phyloP scores from a whole-genome alignment of 768 basidiomycete genomes.

The Leucocoprinus sp. region DNA sequence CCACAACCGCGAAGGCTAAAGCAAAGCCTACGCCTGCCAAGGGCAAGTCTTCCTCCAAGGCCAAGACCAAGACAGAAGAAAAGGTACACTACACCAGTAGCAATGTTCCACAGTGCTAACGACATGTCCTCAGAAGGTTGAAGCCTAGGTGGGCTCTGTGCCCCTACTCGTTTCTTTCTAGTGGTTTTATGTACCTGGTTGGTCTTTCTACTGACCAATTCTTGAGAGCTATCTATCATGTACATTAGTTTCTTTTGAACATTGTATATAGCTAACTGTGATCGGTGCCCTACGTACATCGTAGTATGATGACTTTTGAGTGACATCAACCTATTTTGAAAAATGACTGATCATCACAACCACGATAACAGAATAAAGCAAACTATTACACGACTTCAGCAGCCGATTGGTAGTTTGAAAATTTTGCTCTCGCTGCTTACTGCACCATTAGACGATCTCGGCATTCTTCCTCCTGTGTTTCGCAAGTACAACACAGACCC shows the following conservation, averaged over 20 bases:
- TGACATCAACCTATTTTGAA: neutral
- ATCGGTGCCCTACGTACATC: neutral
- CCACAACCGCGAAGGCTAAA: constrained; percentile 25
- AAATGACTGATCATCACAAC: constrained; percentile 5
- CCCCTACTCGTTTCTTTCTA: neutral
- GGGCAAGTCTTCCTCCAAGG: constrained; percentile 22
- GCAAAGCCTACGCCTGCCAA: constrained; percentile 17
- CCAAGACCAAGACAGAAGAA: constrained; percentile 20
- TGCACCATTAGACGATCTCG: constrained; percentile 47
- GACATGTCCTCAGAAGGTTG: constrained; percentile 13
- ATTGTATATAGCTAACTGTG: constrained; percentile 1
- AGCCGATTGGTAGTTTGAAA: constrained; percentile 38
- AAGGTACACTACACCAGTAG: constrained; percentile 8
- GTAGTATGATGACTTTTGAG: neutral
- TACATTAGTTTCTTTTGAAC: constrained; percentile 5
- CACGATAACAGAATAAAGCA: constrained; percentile 24
- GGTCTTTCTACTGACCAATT: neutral
- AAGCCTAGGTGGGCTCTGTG: neutral
- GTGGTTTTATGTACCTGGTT: neutral
- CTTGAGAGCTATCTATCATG: constrained; percentile 7
- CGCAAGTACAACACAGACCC: constrained; percentile 33
- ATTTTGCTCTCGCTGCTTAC: constrained; percentile 49
- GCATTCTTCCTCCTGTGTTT: constrained; percentile 54
- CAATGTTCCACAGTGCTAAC: constrained; percentile 15
- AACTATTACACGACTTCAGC: constrained; percentile 35